These are phyloP conservation scores for Stagonosporopsis cucurbitacearum DNA, from an alignment of 2,329 filamentous ascomycete genomes.

Conservation along the genomic window DNA sequence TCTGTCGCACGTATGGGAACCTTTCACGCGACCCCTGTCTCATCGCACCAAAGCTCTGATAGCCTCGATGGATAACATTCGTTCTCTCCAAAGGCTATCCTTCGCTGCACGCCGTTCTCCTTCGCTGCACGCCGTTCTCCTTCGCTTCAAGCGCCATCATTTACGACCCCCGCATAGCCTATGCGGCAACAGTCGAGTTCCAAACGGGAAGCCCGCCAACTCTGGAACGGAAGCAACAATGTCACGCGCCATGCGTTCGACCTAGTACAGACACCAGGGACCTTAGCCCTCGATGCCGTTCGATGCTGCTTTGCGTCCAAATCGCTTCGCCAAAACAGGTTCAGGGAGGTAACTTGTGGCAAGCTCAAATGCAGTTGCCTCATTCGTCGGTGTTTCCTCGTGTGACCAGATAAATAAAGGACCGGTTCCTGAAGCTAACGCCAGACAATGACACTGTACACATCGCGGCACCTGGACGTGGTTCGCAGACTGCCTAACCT, in stretches of 20 bases:
- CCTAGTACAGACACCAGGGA: conserved; percentile 33
- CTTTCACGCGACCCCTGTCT: conserved; percentile 35
- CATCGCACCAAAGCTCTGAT: conserved; percentile 37
- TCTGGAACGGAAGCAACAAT: conserved; percentile 18
- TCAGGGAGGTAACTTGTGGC: conserved; percentile 27
- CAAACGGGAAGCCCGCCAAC: conserved; percentile 24
- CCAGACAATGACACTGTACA: conserved; percentile 28
- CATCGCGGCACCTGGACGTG: conserved; percentile 11
- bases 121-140: conserved; percentile 48
- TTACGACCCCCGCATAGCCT: conserved; percentile 31
- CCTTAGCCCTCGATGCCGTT: conserved; percentile 24
- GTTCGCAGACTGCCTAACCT: conserved; percentile 12
- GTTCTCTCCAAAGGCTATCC: conserved; percentile 35
- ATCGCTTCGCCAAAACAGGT: conserved; percentile 19
- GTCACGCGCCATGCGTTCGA: conserved; percentile 42
- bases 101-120: conserved; percentile 47
- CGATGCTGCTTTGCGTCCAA: conserved; percentile 7
- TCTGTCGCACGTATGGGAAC: conserved; percentile 24
- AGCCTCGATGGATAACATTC: conserved; percentile 29
- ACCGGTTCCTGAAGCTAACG: conserved; percentile 38
- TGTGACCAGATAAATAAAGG: conserved; percentile 21
- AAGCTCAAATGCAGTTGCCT: conserved; percentile 22
- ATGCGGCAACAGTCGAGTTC: conserved; percentile 28
- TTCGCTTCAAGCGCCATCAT: conserved; percentile 45
- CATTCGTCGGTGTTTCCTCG: conserved; percentile 25